Evolutionary conservation across 129 eudicot species (phyloP).

Genomic region (Tanacetum coccineum): DNA sequence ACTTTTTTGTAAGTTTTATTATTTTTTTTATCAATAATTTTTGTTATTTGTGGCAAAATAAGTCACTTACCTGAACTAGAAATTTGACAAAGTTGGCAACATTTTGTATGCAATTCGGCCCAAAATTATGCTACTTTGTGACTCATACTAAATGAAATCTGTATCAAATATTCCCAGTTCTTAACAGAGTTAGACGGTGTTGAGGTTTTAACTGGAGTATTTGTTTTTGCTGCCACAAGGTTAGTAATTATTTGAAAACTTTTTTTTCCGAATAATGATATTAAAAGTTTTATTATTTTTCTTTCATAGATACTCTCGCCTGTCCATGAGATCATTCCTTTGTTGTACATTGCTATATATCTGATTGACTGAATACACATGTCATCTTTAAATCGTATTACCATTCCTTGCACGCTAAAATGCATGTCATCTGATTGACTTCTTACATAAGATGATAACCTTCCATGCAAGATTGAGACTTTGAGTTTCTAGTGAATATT

Average conservation of each 20-base stretch:
- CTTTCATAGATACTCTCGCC: not conserved
- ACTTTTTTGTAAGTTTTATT: no score
- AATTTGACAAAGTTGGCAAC: no score
- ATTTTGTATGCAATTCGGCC: no score
- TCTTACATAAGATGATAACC: not conserved
- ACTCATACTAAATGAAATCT: slow-evolving; percentile 19
- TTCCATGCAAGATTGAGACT: not conserved
- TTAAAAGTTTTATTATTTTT: not conserved
- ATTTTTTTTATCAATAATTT: no score
- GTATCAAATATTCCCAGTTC: slow-evolving; percentile 46
- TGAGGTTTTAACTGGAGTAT: slow-evolving; percentile 91
- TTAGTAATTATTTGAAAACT: slow-evolving; percentile 27
- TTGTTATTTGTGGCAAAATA: no score
- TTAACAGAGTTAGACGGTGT: slow-evolving; percentile 97
- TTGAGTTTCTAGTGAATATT: not conserved
- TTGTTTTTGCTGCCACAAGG: slow-evolving; percentile 99
- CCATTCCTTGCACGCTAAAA: not conserved
- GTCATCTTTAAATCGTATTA: not conserved
- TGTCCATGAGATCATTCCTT: not conserved
- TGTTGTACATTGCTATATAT: no score
- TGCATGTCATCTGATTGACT: not conserved
- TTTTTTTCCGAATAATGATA: slow-evolving; percentile 2
- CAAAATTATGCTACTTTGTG: slow-evolving; percentile 4
- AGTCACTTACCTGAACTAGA: no score
- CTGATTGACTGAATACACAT: not conserved